Evolutionary conservation across 2,329 filamentous ascomycete species (phyloP), one percentile per base, ranked within the genome.

Genomic region (Trichophyton verrucosum): DNA sequence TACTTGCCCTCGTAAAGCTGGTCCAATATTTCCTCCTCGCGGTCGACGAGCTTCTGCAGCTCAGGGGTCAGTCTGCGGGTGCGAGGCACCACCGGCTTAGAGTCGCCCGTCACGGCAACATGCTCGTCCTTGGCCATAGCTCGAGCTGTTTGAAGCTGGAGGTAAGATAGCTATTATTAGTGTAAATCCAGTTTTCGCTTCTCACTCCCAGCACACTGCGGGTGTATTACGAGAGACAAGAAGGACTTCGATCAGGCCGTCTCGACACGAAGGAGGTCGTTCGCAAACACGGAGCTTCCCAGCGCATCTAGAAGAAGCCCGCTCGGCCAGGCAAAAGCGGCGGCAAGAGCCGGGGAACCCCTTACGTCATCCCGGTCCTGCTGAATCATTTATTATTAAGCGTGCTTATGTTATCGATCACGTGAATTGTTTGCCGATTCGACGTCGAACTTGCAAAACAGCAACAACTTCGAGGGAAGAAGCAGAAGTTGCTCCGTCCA

Each of bases 1-100:
- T 82, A 91, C 88, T 86, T 86, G 75, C 89, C 88, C 61, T 91
- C 86, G 64, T 88, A 86, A 42, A 95, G 74, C 62, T 89, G 83
- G 62, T 91, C 87, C 73, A 89, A 88, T 68, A 90, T 85, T 67
- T 84, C 85, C 36, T 89, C 87, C 8, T 95, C 80, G 60, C 75
- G 75, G 65, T 85, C 80, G 6, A 85, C 73, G 2, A 80, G 77
- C 40, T 78, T 76, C 71, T 84, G 82, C 2, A 85, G 71, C 36
- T 78, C 75, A 57, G 76, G 74, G n/a, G 81, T 78, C 13, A 85
- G 77, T 63, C 75, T 77, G 67, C 59, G 63, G 30, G 59, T 36
- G 51, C 63, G n/a, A 58, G 55, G 38, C 33, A 57, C 30, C 15
- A 4, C 17, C 22, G 55, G 30, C 38, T n/a, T 13, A 13, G 22